Evolutionary conservation across 2,329 filamentous ascomycete genomes (phyloP), one percentile per base, ranked within the genome.

Genomic region (Colletotrichum karsti): DNA sequence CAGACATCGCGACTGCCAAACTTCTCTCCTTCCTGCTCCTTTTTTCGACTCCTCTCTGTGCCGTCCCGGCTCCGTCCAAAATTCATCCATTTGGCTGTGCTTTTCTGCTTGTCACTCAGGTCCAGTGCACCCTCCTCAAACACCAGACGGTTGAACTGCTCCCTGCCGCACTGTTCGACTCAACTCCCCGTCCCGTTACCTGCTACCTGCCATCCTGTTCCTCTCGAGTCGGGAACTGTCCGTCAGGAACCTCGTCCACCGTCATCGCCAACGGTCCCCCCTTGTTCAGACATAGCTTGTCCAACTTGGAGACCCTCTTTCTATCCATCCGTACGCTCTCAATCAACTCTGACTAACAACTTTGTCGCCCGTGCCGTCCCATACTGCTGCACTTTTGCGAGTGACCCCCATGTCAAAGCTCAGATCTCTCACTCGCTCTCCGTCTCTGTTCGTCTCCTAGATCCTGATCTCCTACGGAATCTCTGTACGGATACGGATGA

Each of bases 121-220:
- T n/a, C n/a, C n/a, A n/a, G n/a, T n/a, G n/a, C n/a, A n/a, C n/a
- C n/a, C n/a, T n/a, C n/a, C n/a, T n/a, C n/a, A n/a, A 13, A 48
- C 24, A 18, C 15, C 26, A 10, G 30, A 54, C 56, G 48, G 28
- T 56, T 50, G 46, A 46, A 58, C 64, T 63, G 53, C 12, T 59
- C 42, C n/a, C 39, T 41, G 26, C 59, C 30, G 37, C 53, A n/a
- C 44, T 51, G 64, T 67, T 67, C 53, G 59, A 67, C 64, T 58
- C 64, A 58, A 63, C 50, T 67, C 28, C 26, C 28, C 12, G 48
- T 56, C 42, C 26, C 58, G 44, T 59, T 44, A 41, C 63, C 58
- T 67, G 64, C 60, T 53, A 41, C 63, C 59, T 63, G 64, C 60
- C 64, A 67, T 57, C 64, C 54, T 35, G 60, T 42, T 57, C 64